Evolutionary conservation across 2,329 filamentous ascomycete species (phyloP), one percentile per base, ranked within the genome.

Genomic region (Fusarium sterilihyphosum): DNA sequence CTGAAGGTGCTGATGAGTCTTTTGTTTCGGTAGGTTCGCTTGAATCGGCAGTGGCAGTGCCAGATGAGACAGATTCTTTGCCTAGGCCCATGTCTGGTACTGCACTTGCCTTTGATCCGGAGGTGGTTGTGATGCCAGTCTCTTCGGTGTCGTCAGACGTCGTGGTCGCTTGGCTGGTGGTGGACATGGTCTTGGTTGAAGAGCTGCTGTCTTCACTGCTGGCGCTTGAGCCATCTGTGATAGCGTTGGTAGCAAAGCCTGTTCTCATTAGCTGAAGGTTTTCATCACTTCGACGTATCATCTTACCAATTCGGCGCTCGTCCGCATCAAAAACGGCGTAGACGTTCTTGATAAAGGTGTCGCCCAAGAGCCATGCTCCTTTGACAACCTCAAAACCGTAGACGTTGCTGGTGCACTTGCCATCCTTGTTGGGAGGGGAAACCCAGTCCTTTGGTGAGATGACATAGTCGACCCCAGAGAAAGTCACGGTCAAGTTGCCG

Each of bases 301-400:
- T 80, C 86, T 80, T 80, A 89, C 92, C 93, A 73, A 95, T 89
- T 59, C 88, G 88, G 49, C 82, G 83, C 73, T 90, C 79, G 71
- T 96, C 94, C 61, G 89, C 90, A 81, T 98, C 95, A 80, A 97
- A 97, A 31, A 96, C 92, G 4, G 90, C 87, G 80, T 97, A 97
- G 22, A 97, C 94, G 76, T 97, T 97, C 85, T 97, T 97, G 70
- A 98, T 83, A 77, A 97, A 97, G 2, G 92, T 90, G 74, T 95
- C 94, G 5, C 95, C 95, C 2, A 97, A 83, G n/a, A 98, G 86
- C 94, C 94, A 97, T 35, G 91, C 77, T 76, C 85, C 86, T 2
- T 86, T 83, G 53, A 94, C 91, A 20, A 93, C 90, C 79, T 92
- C 88, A 33, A 90, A 87, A 4, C 92, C 93, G 61, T 94, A 92